Evolutionary conservation across 768 basidiomycete genomes (phyloP), one percentile per base, ranked within the genome.

Genomic region (Tylopilus subfusipes): DNA sequence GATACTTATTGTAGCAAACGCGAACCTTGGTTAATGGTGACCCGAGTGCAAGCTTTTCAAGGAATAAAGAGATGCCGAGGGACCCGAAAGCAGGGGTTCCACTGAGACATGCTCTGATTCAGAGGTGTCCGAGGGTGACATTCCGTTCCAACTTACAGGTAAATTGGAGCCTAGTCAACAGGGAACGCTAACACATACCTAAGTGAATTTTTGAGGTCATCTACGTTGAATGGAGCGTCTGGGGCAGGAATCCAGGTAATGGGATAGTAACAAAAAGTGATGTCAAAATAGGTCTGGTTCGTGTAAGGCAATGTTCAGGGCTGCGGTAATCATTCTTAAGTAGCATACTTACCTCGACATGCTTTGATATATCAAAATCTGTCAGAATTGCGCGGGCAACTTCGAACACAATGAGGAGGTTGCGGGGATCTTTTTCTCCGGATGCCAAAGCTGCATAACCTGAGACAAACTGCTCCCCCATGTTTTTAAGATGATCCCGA

Each of bases 201-300:
- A 16, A 98, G 78, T 2, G 86, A 76, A 48, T 67, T 59, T 63
- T 88, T 88, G 21, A 99, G 79, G 65, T 98, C 90, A 30, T 95
- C 91, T 0, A 90, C 77, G 3, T 86, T 89, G 55, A 99, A 94
- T 18, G 93, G 93, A 66, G 98, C 94, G 61, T 93, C 86, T 1
- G 93, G 88, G 18, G 95, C 93, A 10, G 96, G 93, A 54, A 89
- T 82, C 75, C 97, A 99, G 0, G 93, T 92, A 52, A 99, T 98
- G 0, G 97, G 97, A 73, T 98, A 99, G 70, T 99, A 99, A 69
- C 97, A 98, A 70, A 95, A 98, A 0, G 87, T 90, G 67, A 98
- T 86, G 63, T 98, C 92, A 73, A 96, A 98, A 45, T 98, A 76
- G 48, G 86, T 82, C 93, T 98, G 61, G 7, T 29, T 19, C 42